Percentiles rank a stretch among this genome's conserved stretches.
phyloP scores from a whole-genome alignment of 352 stramenopile genomes.

The Phytophthora pseudosyringae region DNA sequence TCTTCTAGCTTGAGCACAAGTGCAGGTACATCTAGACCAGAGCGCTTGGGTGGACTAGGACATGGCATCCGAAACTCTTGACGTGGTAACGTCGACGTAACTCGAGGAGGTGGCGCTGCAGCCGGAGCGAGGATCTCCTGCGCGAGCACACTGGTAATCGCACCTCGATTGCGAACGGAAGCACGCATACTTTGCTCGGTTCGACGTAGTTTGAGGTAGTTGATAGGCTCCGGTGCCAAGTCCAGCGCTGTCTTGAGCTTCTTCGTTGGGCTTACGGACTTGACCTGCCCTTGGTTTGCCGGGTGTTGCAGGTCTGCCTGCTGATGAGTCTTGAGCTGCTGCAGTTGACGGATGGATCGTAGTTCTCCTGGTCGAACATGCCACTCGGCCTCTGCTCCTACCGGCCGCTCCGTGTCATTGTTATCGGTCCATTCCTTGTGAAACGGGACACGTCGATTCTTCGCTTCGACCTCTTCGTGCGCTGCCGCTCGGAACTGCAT shows the following conservation, averaged over 20 bases:
- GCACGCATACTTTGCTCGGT: constrained; percentile 63
- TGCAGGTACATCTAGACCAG: constrained; percentile 7
- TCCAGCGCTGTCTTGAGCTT: constrained; percentile 16
- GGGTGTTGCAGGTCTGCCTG: constrained; percentile 1
- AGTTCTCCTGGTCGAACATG: constrained; percentile 34
- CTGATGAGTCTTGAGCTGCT: constrained; percentile 25
- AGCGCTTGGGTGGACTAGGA: constrained; percentile 20
- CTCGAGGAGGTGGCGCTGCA: constrained; percentile 10
- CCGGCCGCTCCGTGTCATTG: background rate
- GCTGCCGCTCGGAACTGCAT: constrained; percentile 31
- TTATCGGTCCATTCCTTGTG: constrained; percentile 16
- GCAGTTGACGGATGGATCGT: constrained; percentile 30
- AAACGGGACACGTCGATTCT: constrained; percentile 1
- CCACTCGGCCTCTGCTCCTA: constrained; percentile 8
- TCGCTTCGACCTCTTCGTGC: constrained; percentile 7
- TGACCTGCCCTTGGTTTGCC: constrained; percentile 21
- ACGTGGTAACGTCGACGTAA: background rate
- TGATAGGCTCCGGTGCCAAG: constrained; percentile 51
- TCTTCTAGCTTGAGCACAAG: constrained; percentile 24
- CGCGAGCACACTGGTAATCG: constrained; percentile 39
- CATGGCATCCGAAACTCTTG: constrained; percentile 25
- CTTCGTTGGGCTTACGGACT: constrained; percentile 13
- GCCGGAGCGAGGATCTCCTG: constrained; percentile 61
- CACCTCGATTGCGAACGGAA: constrained; percentile 52
- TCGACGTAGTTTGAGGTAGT: constrained; percentile 70